Evolutionary conservation across 2,329 filamentous ascomycete species (phyloP).

Genomic region (Stagonosporopsis chrysanthemi): DNA sequence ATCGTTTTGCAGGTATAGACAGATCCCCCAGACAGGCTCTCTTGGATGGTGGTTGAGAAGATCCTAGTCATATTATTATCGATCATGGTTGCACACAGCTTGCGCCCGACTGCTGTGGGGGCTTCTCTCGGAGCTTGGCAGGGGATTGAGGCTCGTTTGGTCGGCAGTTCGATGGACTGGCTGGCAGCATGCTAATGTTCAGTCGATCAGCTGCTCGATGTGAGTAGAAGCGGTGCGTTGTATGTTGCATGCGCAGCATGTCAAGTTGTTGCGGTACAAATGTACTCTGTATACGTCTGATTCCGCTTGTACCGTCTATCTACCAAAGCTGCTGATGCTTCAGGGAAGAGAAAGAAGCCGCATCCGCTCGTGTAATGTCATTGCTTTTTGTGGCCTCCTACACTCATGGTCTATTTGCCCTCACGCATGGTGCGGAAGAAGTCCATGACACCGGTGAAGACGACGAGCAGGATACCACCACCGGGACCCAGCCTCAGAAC

Average conservation of each 20-base stretch:
- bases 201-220: too few relatives aligned
- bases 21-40: too few relatives aligned
- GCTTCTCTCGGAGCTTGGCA: too few relatives aligned
- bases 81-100: too few relatives aligned
- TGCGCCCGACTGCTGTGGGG: too few relatives aligned
- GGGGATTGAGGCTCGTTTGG: too few relatives aligned
- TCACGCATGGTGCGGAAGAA: slow-evolving; percentile 80
- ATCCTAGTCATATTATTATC: too few relatives aligned
- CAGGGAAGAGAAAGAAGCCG: background rate
- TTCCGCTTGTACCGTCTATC: slow-evolving; percentile 6
- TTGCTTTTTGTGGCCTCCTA: background rate
- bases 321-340: background rate
- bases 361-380: background rate
- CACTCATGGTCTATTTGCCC: slow-evolving; percentile 28
- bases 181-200: too few relatives aligned
- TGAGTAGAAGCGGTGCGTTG: background rate
- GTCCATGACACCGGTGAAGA: slow-evolving; percentile 89
- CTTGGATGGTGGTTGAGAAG: too few relatives aligned
- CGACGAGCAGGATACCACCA: slow-evolving; percentile 78
- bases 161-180: too few relatives aligned
- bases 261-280: background rate
- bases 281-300: background rate
- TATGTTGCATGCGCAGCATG: background rate
- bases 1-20: too few relatives aligned
- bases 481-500: slow-evolving; percentile 79